A percentile compares a stretch with the other conserved stretches of the same genome.
Evolutionary conservation across 2,329 filamentous ascomycete species (phyloP).

Genomic region (Stagonosporopsis chrysanthemi): DNA sequence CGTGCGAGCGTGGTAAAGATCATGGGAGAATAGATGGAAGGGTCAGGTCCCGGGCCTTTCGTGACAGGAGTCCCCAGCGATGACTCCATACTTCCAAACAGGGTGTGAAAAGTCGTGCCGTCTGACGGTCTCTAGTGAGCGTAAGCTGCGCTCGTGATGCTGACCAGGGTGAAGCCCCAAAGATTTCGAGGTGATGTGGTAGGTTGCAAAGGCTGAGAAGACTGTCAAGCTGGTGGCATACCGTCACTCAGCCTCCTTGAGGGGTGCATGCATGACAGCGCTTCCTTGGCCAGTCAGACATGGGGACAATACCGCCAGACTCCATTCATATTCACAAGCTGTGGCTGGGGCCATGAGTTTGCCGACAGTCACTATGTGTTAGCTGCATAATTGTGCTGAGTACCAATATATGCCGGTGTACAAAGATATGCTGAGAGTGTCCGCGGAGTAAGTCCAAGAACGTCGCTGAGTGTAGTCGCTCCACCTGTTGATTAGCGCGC

Average conservation of each 20-base stretch:
- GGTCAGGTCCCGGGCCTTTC: too few relatives aligned
- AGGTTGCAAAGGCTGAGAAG: too few relatives aligned
- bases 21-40: too few relatives aligned
- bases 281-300: background rate
- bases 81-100: too few relatives aligned
- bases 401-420: background rate
- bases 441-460: background rate
- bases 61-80: too few relatives aligned
- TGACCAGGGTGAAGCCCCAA: too few relatives aligned
- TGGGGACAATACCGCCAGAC: background rate
- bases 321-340: background rate
- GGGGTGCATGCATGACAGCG: background rate
- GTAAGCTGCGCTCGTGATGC: too few relatives aligned
- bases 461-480: background rate
- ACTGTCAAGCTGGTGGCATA: background rate
- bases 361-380: background rate
- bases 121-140: too few relatives aligned
- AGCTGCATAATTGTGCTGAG: background rate
- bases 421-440: too few relatives aligned
- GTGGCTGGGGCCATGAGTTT: background rate
- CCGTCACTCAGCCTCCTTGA: background rate
- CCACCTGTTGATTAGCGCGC: background rate
- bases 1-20: too few relatives aligned
- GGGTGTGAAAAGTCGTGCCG: too few relatives aligned
- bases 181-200: too few relatives aligned